Base-by-base conservation (phyloP, 2,329 filamentous ascomycete genomes). In the Fusarium sp. region DNA sequence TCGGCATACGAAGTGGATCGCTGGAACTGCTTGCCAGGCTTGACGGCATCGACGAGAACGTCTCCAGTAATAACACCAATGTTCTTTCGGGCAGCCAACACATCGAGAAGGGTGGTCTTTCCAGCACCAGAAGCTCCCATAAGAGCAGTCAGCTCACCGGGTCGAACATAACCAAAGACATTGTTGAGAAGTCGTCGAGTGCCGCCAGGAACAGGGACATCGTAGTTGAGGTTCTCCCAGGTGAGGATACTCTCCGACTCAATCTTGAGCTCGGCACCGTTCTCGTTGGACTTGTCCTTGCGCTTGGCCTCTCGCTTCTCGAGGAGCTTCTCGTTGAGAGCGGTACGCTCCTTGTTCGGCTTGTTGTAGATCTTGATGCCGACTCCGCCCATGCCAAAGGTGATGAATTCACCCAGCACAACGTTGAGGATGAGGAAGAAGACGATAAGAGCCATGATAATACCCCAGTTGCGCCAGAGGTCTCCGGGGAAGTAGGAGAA, bases 61-160 rank as follows among this genome's bases (percentile, higher is more conserved):
- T 90, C 87, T 43, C 89, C 89, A 0, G 80, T 76, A 43, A 92
- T 89, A 2, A 91, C 88, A 74, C 90, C 90, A 65, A 91, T 90
- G 74, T 89, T 91, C 83, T 91, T 91, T 41, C 90, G 84, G 1
- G 86, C 81, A 0, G 89, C 89, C 39, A 97, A 85, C 1, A 96
- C 93, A 77, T 97, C 94, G 4, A 97, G 85, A 1, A 97, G 85
- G 0, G 95, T 97, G 0, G 94, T 97, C 84, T 97, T 97, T 58
- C 95, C 95, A 6, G 94, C 95, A n/a, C 93, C 93, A 6, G 93
- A 95, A 8, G 92, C 92, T 43, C 94, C 94, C 93, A 97, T 95
- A 2, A 97, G 85, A 3, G 94, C 93, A 4, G 93, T 95, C 11
- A 96, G 86, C 76, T 92, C 90, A 39, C 94, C 94, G 2, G 94